Evolutionary conservation across 306 rosid species (phyloP), one percentile per base, ranked within the genome.

Genomic region (Echinosophora koreensis): DNA sequence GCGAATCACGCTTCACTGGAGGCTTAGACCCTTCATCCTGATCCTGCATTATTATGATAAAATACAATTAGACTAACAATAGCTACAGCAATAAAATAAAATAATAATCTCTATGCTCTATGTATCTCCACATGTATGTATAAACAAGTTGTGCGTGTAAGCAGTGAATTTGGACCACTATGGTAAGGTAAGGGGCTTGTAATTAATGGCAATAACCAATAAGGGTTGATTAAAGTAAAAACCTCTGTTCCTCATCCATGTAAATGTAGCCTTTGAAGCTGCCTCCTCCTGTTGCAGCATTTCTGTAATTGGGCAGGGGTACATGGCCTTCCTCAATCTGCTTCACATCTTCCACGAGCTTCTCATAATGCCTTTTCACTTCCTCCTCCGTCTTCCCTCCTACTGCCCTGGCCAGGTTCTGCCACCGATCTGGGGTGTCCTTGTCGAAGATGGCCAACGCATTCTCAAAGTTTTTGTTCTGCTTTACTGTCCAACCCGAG

Each of bases 311-410:
- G 55, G 98, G 97, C 8, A 91, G 51, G 6, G 98, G 97, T 3
- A 93, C 79, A 14, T 68, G 84, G 1, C 93, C 98, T 47, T 90
- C 64, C 77, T 93, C 93, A 3, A 93, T 93, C 80, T 66, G 74
- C 79, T 77, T 78, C 27, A 89, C 84, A 59, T 93, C 97, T 30
- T 93, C 90, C 4, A 90, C 89, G 4, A 93, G 91, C 70, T 35
- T 79, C 68, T 92, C 80, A 22, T 90, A 92, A 76, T 92, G 97
- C 39, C 64, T 80, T 81, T 86, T 89, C 62, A 90, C 92, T 37
- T 92, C 97, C 32, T 92, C 97, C 16, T 73, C 90, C 1, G 94
- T 84, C 42, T 92, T 92, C 8, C 94, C 97, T 6, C 97, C 96
- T 0, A 92, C 90, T 0, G 92, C 94, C 18, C 74, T 86, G 4